Evolutionary conservation across 495 filamentous ascomycete species (phyloP).

Genomic region (Beverwykella pulmonaria): DNA sequence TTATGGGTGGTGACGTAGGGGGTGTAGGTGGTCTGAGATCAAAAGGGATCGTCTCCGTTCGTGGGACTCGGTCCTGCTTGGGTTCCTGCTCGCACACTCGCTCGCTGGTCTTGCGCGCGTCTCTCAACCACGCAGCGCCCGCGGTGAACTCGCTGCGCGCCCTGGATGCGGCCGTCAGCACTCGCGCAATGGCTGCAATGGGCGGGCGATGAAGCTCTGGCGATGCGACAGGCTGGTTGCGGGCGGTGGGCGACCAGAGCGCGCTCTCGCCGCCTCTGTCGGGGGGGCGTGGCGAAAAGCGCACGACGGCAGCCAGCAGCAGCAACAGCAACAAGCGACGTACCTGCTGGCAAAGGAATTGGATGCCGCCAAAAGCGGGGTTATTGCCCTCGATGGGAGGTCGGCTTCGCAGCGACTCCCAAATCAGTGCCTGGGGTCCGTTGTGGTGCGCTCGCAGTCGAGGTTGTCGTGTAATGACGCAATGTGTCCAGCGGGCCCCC

Average conservation of each 20-base stretch:
- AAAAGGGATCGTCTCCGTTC: slow-evolving; percentile 25
- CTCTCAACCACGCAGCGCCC: background rate
- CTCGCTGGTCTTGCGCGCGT: background rate
- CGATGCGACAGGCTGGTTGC: slow-evolving; percentile 7
- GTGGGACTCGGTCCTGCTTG: slow-evolving; percentile 11
- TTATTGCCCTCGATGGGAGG: background rate
- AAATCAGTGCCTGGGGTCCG: slow-evolving; percentile 7
- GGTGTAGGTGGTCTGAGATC: background rate
- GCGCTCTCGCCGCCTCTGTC: slow-evolving; percentile 1
- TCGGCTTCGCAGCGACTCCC: slow-evolving; percentile 1
- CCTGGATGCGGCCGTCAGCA: too few species aligned
- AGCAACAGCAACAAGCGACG: slow-evolving; percentile 17
- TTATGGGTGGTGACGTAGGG: slow-evolving; percentile 42
- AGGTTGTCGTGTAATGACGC: slow-evolving; percentile 32
- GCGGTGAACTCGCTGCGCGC: background rate
- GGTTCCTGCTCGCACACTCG: slow-evolving; percentile 4
- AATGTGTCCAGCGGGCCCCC: slow-evolving; percentile 23
- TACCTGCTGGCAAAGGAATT: slow-evolving; percentile 25
- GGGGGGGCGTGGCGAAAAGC: slow-evolving; percentile 9
- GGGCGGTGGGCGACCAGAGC: background rate
- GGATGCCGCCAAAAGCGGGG: slow-evolving; percentile 22
- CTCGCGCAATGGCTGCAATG: background rate
- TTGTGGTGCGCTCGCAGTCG: background rate
- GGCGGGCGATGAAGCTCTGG: background rate
- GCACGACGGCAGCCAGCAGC: slow-evolving; percentile 10